These are phyloP conservation scores for Lachnellula suecica DNA, from an alignment of 2,329 filamentous ascomycete genomes.

Conservation along the genomic window DNA sequence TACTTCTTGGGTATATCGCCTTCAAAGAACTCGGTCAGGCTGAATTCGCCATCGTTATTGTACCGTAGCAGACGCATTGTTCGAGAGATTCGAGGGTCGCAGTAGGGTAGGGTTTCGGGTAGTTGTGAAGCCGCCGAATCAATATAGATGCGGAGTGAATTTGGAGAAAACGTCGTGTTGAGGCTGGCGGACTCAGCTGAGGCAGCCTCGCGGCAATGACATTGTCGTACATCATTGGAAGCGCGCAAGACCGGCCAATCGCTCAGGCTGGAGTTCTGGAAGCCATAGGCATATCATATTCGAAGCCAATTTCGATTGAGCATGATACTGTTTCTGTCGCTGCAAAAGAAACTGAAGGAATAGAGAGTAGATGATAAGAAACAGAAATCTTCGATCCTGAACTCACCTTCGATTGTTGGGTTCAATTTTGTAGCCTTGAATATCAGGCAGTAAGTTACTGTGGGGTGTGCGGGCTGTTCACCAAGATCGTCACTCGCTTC, in stretches of 20 bases:
- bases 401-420: no score
- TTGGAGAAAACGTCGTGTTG: conserved; percentile 15
- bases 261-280: conserved; percentile 12
- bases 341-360: no score
- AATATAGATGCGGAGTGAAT: conserved; percentile 4
- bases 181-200: conserved; percentile 21
- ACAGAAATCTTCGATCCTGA: no score
- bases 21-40: conserved; percentile 12
- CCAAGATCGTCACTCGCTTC: no score
- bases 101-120: neutral
- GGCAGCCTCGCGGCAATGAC: conserved; percentile 17
- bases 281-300: conserved; percentile 13
- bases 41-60: conserved; percentile 11
- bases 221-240: conserved; percentile 17
- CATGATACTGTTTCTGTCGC: no score
- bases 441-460: no score
- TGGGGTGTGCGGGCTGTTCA: no score
- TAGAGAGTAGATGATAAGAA: no score
- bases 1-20: conserved; percentile 21
- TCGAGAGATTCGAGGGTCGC: conserved; percentile 1
- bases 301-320: no score
- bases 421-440: no score
- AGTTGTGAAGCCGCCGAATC: neutral
- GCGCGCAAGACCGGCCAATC: conserved; percentile 15
- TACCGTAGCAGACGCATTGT: conserved; percentile 17